Evolutionary conservation across 2,329 filamentous ascomycete genomes (phyloP), one percentile per base, ranked within the genome.

Genomic region (Paracoccidioides brasiliensis): DNA sequence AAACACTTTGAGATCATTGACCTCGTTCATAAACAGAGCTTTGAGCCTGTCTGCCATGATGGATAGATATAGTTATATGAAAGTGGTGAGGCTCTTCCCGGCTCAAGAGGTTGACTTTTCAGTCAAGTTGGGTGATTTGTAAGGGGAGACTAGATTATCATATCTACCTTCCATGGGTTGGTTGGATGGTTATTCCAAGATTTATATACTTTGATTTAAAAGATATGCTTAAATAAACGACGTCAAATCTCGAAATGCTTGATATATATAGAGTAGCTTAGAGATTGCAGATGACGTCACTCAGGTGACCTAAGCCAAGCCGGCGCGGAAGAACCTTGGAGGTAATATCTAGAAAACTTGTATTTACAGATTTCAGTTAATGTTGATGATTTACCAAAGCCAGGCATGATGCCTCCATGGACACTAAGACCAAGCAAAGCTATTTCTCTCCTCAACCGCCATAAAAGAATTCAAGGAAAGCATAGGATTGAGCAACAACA

Each of bases 21-120:
- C 83, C 66, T 96, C 90, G 61, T 90, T 83, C 60, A 81, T 66
- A 15, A 78, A 78, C 30, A 79, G 76, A 53, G 78, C 72, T 67
- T 78, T 81, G 65, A 84, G 70, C 66, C 72, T 77, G 56, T 80
- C 76, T 30, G 70, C 62, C 69, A 74, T 74, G 32, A 48, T 55
- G 42, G 30, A 12, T 15, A 7, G 46, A 49, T 38, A 38, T 38
- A 10, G 3, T 15, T 5, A 5, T 46, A 14, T 8, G 3, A 28
- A 8, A 9, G 32, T 14, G 8, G 30, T 33, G 12, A 33, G 30
- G 0, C 10, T n/a, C 9, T 14, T 15, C 30, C 30, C 2, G 22
- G 22, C 2, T 48, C 30, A n/a, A 5, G n/a, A 6, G 14, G 44
- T 48, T 48, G 30, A 32, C 3, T 6, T 4, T 12, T 48, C 6